Base-by-base conservation (phyloP, 352 stramenopile species). In the Globisporangium heterothallicum region DNA sequence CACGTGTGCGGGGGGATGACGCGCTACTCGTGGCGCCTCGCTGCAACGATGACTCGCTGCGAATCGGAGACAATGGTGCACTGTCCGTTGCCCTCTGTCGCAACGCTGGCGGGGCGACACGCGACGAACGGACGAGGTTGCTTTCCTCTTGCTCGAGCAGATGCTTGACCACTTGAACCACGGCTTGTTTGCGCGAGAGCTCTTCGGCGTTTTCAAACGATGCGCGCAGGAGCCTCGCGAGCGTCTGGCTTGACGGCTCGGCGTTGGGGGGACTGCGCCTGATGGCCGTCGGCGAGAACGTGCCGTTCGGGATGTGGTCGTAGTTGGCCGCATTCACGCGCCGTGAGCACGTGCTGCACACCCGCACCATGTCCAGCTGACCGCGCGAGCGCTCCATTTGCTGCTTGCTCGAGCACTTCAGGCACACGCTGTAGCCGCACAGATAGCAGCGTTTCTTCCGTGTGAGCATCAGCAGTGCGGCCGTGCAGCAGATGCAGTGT, bases 401-500 rank as follows among this genome's bases (percentile, higher is more conserved):
- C 44, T 74, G 60, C 30, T 65, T 66, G 25, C 12, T 32, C 19
- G 64, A 74, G 53, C 78, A 89, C 38, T 59, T 61, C 42, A 68
- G 53, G 51, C 78, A 89, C 27, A 87, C 74, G 42, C 66, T 57
- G 53, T 82, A 80, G 8, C 73, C 74, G 35, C 78, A 87, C 19
- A 89, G 52, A 29, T 79, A 63, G 49, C 78, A 89, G n/a, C 64
- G 64, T 45, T 80, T 76, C 19, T 65, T 63, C 32, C 32, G 14
- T 1, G 46, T 38, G 18, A 61, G 32, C 30, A 69, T 55, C 25
- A 35, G 46, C 5, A 76, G 56, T 42, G 50, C 40, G 12, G 34
- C 48, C 3, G 53, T 64, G 42, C 69, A 78, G 50, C 52, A 58
- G 35, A 69, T 53, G 30, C 69, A 78, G 18, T 60, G 61, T 22